phyloP scores from a whole-genome alignment of 768 basidiomycete species.

The Trametes maxima region DNA sequence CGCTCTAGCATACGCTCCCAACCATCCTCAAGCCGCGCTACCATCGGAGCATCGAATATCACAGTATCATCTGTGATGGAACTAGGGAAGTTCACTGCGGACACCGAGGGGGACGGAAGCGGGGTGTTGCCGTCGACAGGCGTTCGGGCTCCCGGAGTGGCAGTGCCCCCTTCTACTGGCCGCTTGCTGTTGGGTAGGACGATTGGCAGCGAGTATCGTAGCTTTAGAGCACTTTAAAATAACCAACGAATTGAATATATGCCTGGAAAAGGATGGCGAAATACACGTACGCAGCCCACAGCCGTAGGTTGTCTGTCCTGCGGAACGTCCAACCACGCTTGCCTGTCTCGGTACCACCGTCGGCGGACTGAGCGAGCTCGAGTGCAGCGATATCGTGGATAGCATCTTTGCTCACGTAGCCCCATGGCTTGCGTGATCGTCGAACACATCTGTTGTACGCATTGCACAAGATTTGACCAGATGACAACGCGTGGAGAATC shows the following conservation, averaged over 20 bases:
- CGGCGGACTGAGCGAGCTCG: conserved; percentile 46
- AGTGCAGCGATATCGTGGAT: conserved; percentile 80
- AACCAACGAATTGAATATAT: not conserved
- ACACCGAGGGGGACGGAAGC: conserved; percentile 30
- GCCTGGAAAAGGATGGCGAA: not conserved
- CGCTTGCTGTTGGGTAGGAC: conserved; percentile 45
- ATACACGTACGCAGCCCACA: conserved; percentile 78
- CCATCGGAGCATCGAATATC: conserved; percentile 69
- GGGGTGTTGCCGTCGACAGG: conserved; percentile 25
- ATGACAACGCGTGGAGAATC: conserved; percentile 62
- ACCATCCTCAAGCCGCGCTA: conserved; percentile 73
- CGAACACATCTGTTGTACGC: conserved; percentile 84
- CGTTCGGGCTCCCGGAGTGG: conserved; percentile 12
- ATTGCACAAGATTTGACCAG: conserved; percentile 77
- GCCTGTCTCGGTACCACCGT: conserved; percentile 41
- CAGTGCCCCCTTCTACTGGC: not conserved
- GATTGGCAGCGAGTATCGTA: conserved; percentile 79
- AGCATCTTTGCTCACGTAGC: conserved; percentile 74
- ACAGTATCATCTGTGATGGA: conserved; percentile 47
- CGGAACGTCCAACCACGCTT: conserved; percentile 83
- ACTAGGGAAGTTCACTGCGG: conserved; percentile 40
- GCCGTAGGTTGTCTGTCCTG: conserved; percentile 79
- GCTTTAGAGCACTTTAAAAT: conserved; percentile 61
- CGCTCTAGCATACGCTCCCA: conserved; percentile 82
- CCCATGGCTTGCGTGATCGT: conserved; percentile 83